phyloP scores from a whole-genome alignment of 148 eudicot species.

The Rhododendron molle region DNA sequence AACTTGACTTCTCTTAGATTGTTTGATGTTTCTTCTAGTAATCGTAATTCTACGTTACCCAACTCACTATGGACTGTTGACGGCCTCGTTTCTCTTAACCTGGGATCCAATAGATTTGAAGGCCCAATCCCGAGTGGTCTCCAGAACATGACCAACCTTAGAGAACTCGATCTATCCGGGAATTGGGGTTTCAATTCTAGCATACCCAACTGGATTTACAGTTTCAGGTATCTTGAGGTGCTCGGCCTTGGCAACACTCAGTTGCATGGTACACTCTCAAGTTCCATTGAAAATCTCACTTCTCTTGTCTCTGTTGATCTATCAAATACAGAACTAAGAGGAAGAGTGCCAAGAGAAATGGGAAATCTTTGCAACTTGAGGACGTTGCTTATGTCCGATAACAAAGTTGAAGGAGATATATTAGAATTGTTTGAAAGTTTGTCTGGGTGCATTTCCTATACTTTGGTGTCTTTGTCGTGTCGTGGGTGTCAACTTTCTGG shows the following conservation, averaged over 20 bases:
- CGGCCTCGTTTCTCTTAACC: background rate
- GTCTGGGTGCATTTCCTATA: background rate
- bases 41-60: background rate
- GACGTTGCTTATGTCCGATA: fast-evolving
- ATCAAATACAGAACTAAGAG: background rate
- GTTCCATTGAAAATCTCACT: slow-evolving; percentile 23
- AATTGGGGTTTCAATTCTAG: background rate
- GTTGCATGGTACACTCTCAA: slow-evolving; percentile 1
- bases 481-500: background rate
- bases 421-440: background rate
- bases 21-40: background rate
- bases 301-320: background rate
- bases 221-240: background rate
- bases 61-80: background rate
- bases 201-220: slow-evolving; percentile 4
- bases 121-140: background rate
- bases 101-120: background rate
- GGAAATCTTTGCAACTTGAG: slow-evolving; percentile 10
- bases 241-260: background rate
- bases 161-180: background rate
- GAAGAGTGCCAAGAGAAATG: background rate
- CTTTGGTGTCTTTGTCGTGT: background rate
- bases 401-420: background rate
- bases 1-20: background rate
- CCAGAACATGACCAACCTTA: background rate